A percentile compares a stretch with the other conserved stretches of the same genome.
phyloP scores from a whole-genome alignment of 108 stramenopile genomes.

The Skeletonema potamos region DNA sequence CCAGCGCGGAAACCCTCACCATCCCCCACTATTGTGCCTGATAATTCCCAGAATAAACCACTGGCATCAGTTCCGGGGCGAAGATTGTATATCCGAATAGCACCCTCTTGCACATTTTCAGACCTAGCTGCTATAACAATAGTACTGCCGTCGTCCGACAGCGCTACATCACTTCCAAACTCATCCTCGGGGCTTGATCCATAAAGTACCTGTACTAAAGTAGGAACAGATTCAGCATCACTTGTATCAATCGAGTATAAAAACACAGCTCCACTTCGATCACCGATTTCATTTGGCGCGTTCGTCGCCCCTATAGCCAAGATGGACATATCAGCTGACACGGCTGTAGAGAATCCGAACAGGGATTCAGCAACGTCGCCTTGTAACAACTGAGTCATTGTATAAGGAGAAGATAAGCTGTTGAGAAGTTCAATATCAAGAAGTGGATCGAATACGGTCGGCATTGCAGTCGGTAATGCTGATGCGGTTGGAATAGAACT shows the following conservation, averaged over 20 bases:
- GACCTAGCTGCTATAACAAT: not conserved
- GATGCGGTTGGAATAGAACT: not conserved
- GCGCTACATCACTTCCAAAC: conserved; percentile 1
- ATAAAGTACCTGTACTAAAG: not conserved
- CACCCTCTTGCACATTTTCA: conserved; percentile 4
- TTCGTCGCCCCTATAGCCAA: conserved; percentile 6
- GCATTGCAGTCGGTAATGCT: not conserved
- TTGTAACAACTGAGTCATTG: not conserved
- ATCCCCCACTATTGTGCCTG: not conserved
- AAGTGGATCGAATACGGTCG: not conserved
- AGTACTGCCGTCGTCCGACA: not conserved
- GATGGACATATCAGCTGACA: conserved; percentile 1
- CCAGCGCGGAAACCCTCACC: not conserved
- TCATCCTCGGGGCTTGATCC: not conserved
- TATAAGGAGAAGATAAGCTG: not conserved
- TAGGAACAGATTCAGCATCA: not conserved
- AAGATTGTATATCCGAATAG: conserved; percentile 5
- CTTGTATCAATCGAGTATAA: not conserved
- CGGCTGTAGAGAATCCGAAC: conserved; percentile 5
- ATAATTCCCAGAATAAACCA: not conserved
- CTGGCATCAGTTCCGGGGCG: not conserved
- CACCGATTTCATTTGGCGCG: conserved; percentile 1
- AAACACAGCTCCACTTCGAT: conserved; percentile 2
- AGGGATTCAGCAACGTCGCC: not conserved
- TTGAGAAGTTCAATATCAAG: not conserved